Percentiles rank a stretch among this genome's conserved stretches.
Conservation (phyloP, 306 rosid genomes). For the Datisca glomerata region DNA sequence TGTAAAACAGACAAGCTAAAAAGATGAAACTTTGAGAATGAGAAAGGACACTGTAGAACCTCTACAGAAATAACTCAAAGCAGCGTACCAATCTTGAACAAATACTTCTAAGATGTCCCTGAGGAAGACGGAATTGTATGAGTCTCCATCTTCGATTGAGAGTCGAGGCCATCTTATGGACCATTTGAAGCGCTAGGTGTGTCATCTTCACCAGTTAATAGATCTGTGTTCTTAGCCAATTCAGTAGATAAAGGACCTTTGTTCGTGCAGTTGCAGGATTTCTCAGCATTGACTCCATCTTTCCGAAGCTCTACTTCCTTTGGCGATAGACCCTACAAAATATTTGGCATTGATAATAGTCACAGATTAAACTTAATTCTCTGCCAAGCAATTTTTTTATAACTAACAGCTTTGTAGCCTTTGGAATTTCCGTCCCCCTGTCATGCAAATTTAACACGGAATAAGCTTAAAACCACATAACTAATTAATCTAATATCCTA, state of each 20-base stretch:
- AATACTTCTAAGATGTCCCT: slow-evolving; percentile 47
- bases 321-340: slow-evolving; percentile 68
- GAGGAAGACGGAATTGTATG: slow-evolving; percentile 54
- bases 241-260: slow-evolving; percentile 39
- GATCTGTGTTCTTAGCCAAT: too few relatives aligned
- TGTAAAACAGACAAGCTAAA: too few relatives aligned
- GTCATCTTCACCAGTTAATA: too few relatives aligned
- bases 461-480: too few relatives aligned
- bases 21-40: slow-evolving; percentile 11
- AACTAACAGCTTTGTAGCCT: too few relatives aligned
- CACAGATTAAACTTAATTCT: background rate
- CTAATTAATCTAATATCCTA: too few relatives aligned
- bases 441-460: too few relatives aligned
- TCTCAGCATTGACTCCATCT: slow-evolving; percentile 61
- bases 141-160: slow-evolving; percentile 67
- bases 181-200: slow-evolving; percentile 57
- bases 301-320: too few relatives aligned
- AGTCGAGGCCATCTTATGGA: slow-evolving; percentile 37
- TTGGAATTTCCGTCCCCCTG: too few relatives aligned
- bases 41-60: background rate
- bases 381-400: background rate
- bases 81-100: slow-evolving; percentile 58
- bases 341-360: background rate
- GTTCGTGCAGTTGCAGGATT: slow-evolving; percentile 39
- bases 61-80: background rate